Percentiles rank a stretch among this genome's conserved stretches.
These are phyloP conservation scores for Lodderomyces beijingensis DNA, from an alignment of 1,139 yeast genomes.

Conservation along the genomic window DNA sequence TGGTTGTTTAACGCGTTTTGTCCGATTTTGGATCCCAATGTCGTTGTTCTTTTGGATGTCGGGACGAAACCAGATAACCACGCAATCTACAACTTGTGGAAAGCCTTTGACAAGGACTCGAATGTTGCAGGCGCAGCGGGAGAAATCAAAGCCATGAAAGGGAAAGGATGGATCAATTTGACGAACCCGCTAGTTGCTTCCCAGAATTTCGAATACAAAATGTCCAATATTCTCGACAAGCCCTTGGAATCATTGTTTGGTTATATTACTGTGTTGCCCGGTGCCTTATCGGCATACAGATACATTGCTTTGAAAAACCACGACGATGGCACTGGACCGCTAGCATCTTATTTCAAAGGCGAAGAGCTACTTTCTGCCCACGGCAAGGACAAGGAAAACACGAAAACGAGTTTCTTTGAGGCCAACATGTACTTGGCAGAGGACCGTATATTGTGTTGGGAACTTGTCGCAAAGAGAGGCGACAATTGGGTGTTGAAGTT, in stretches of 20 bases:
- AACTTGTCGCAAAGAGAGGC: conserved; percentile 79
- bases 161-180: conserved; percentile 74
- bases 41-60: conserved; percentile 78
- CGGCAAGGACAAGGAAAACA: conserved; percentile 28
- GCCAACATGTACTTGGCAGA: conserved; percentile 98
- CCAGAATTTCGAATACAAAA: conserved; percentile 93
- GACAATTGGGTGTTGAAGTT: conserved; percentile 92
- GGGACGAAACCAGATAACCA: conserved; percentile 87
- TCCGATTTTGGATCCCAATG: conserved; percentile 86
- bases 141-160: conserved; percentile 91
- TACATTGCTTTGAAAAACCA: conserved; percentile 82
- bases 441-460: conserved; percentile 97
- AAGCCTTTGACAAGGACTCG: conserved; percentile 91
- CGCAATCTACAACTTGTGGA: conserved; percentile 91
- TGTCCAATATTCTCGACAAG: conserved; percentile 92
- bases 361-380: conserved; percentile 52
- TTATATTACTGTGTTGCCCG: conserved; percentile 89
- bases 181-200: conserved; percentile 92
- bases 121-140: conserved; percentile 99
- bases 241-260: conserved; percentile 94
- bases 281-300: conserved; percentile 93
- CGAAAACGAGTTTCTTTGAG: conserved; percentile 71
- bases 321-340: conserved; percentile 90
- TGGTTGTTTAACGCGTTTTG: conserved; percentile 94
- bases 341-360: conserved; percentile 84